Conservation (phyloP, 192 early-diverging fungal species). For the Coemansia sp. region DNA sequence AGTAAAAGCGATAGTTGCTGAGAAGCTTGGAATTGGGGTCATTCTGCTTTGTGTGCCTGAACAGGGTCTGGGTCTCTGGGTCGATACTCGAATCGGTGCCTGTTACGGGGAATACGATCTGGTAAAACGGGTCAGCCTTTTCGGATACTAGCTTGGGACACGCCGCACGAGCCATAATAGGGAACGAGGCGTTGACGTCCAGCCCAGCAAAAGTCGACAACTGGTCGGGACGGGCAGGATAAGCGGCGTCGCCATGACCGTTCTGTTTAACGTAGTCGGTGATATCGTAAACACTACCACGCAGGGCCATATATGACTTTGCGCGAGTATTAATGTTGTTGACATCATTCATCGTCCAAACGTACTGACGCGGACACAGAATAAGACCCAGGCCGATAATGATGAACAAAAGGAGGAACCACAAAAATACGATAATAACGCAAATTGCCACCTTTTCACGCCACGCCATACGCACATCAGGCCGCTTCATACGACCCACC, state of each 20-base stretch:
- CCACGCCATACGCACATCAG: conserved; percentile 96
- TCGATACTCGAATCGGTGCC: conserved; percentile 15
- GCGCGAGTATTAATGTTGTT: conserved; percentile 49
- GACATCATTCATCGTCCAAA: conserved; percentile 71
- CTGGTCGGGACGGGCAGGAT: conserved; percentile 18
- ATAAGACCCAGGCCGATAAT: conserved; percentile 79
- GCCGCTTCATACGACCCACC: conserved; percentile 76
- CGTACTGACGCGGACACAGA: conserved; percentile 71
- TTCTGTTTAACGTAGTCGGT: conserved; percentile 48
- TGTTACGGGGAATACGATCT: conserved; percentile 16
- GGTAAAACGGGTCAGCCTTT: conserved; percentile 28
- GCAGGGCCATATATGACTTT: conserved; percentile 65
- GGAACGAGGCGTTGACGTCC: conserved; percentile 62
- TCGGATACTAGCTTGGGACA: conserved; percentile 56
- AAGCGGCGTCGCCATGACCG: conserved; percentile 44
- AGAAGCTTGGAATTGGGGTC: conserved; percentile 35
- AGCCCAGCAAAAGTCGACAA: conserved; percentile 50
- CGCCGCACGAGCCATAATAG: conserved; percentile 57
- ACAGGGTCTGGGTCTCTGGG: conserved; percentile 17
- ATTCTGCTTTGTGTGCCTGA: conserved; percentile 12
- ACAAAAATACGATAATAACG: conserved; percentile 83
- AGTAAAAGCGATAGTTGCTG: conserved; percentile 28
- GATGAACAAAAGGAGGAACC: conserved; percentile 79
- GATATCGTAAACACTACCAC: conserved; percentile 81
- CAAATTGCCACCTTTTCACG: conserved; percentile 91